phyloP scores from a whole-genome alignment of 2,329 filamentous ascomycete species.

The Sporothrix globosa region DNA sequence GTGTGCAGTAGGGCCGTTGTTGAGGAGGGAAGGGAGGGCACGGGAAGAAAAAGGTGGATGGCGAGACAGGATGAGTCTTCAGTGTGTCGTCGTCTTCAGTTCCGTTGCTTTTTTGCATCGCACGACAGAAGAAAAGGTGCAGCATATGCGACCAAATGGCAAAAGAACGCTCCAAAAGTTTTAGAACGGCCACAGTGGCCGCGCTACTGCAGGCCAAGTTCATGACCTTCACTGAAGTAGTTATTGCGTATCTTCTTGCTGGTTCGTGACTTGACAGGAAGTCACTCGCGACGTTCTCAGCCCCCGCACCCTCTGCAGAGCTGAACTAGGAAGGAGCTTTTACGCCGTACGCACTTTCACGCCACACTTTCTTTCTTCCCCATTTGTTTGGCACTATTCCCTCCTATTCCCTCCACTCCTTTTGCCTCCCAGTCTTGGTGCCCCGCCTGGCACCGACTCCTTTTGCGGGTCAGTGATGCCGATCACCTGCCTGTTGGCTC shows the following conservation, averaged over 20 bases:
- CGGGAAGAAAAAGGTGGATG: constrained; percentile 5
- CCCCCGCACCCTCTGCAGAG: background rate
- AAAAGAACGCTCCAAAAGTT: background rate
- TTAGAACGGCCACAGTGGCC: background rate
- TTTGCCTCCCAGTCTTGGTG: background rate
- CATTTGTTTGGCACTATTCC: no score
- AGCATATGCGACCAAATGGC: background rate
- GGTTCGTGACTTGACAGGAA: background rate
- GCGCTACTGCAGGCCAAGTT: constrained; percentile 26
- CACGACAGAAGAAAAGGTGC: background rate
- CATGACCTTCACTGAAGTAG: background rate
- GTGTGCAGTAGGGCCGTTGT: constrained; percentile 16
- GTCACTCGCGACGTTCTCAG: background rate
- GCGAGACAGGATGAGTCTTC: background rate
- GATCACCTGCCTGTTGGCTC: constrained; percentile 8
- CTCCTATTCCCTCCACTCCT: background rate
- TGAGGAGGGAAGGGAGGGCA: constrained; percentile 11
- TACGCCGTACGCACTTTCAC: background rate
- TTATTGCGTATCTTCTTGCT: background rate
- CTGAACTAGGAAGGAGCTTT: constrained; percentile 25
- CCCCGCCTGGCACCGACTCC: constrained; percentile 20
- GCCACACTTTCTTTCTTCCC: background rate
- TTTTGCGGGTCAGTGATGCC: constrained; percentile 22
- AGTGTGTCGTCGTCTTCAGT: background rate
- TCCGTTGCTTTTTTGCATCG: background rate